phyloP scores from a whole-genome alignment of 2,329 filamentous ascomycete genomes.

The Nemania bipapillata region DNA sequence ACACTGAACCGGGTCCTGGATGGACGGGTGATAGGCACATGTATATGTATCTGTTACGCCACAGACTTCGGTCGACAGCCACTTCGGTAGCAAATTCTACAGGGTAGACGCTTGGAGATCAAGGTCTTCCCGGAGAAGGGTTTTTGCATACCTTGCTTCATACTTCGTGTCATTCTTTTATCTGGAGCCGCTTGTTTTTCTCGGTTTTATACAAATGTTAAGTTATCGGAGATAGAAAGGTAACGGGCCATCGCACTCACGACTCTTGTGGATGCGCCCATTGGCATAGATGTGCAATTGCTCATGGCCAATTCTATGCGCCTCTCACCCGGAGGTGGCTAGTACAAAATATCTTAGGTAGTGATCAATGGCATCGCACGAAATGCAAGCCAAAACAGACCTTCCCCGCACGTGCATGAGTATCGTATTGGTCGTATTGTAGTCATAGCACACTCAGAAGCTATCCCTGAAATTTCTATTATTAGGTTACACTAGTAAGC shows the following conservation, averaged over 20 bases:
- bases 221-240: conserved; percentile 43
- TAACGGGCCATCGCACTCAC: conserved; percentile 47
- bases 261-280: conserved; percentile 48
- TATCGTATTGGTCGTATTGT: neutral
- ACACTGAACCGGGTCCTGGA: conserved; percentile 36
- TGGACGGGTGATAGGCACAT: conserved; percentile 34
- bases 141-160: conserved; percentile 44
- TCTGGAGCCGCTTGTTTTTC: conserved; percentile 39
- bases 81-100: conserved; percentile 37
- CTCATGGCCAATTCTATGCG: conserved; percentile 37
- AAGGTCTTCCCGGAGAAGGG: conserved; percentile 34
- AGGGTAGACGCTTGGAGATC: conserved; percentile 43
- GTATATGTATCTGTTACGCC: conserved; percentile 37
- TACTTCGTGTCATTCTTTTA: conserved; percentile 48
- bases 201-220: conserved; percentile 45
- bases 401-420: neutral
- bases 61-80: conserved; percentile 30
- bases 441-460: neutral
- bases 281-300: conserved; percentile 28
- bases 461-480: neutral
- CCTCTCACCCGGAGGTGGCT: conserved; percentile 33
- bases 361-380: conserved; percentile 45
- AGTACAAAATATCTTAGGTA: conserved; percentile 44
- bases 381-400: conserved; percentile 35
- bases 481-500: conserved; percentile 2